phyloP scores from a whole-genome alignment of 2,329 filamentous ascomycete species.

The Talaromyces islandicus region DNA sequence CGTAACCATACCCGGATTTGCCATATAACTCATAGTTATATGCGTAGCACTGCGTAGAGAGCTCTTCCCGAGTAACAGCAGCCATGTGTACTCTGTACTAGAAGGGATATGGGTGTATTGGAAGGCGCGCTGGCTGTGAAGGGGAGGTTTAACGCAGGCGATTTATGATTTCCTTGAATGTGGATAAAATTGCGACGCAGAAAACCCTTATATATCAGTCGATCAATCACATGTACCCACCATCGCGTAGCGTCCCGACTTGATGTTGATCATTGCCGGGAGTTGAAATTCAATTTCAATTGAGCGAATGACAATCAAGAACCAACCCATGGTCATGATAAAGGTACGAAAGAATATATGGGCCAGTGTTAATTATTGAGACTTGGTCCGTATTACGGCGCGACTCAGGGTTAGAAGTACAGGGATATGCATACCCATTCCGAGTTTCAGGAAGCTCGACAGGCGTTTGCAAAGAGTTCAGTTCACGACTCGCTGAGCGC shows the following conservation, averaged over 20 bases:
- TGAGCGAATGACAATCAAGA: background rate
- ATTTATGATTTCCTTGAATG: background rate
- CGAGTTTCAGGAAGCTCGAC: background rate
- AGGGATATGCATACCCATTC: background rate
- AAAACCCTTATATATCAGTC: background rate
- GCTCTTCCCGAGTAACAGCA: background rate
- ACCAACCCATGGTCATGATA: background rate
- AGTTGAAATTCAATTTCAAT: background rate
- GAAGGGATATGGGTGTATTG: background rate
- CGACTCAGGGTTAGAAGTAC: too few species aligned
- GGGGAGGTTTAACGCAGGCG: background rate
- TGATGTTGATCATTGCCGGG: background rate
- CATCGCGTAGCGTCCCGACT: background rate
- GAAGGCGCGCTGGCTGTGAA: background rate
- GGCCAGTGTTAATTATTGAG: background rate
- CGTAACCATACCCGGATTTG: background rate
- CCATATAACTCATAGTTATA: background rate
- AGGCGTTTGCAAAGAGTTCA: background rate
- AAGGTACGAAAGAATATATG: background rate
- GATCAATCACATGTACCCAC: background rate
- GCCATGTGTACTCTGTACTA: background rate
- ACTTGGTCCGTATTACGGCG: background rate
- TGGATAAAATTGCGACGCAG: background rate
- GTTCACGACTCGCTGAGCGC: background rate
- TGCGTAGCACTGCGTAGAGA: background rate